Conservation (phyloP, 345 rosid species). For the Hibiscus mutabilis region DNA sequence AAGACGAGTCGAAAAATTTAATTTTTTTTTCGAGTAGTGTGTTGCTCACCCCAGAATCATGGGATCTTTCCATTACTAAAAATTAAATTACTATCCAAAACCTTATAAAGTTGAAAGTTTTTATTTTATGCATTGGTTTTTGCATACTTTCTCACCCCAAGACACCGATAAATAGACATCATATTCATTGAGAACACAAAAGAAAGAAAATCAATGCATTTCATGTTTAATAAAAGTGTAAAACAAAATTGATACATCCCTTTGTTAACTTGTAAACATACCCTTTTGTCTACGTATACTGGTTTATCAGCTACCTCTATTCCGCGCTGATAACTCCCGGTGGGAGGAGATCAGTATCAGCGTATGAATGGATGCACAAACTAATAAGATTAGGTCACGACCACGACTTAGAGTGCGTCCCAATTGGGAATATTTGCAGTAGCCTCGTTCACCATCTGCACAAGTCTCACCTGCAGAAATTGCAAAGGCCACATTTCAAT, state of each 20-base stretch:
- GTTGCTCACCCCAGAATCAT: no score
- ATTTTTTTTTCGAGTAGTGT: no score
- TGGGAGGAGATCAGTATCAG: constrained; percentile 2
- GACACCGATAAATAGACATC: background rate
- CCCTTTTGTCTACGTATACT: constrained; percentile 19
- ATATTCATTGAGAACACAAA: background rate
- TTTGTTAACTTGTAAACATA: background rate
- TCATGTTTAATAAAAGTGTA: constrained; percentile 8
- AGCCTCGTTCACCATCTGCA: constrained; percentile 66
- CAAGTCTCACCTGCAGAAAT: constrained; percentile 48
- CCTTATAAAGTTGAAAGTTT: no score
- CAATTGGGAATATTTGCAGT: constrained; percentile 65
- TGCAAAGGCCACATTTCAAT: background rate
- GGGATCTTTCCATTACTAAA: no score
- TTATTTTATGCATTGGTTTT: no score
- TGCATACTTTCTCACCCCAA: no score
- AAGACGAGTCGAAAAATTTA: no score
- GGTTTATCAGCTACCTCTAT: constrained; percentile 14
- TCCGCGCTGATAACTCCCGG: constrained; percentile 6
- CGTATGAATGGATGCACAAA: background rate
- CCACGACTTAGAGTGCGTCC: constrained; percentile 27
- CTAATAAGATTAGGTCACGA: constrained; percentile 17
- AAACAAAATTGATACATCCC: constrained; percentile 1
- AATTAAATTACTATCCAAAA: no score
- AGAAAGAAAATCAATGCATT: background rate